Percentiles rank a stretch among this genome's conserved stretches.
These are phyloP conservation scores for Cucurbita pepo DNA, from an alignment of 306 rosid species.

Conservation along the genomic window DNA sequence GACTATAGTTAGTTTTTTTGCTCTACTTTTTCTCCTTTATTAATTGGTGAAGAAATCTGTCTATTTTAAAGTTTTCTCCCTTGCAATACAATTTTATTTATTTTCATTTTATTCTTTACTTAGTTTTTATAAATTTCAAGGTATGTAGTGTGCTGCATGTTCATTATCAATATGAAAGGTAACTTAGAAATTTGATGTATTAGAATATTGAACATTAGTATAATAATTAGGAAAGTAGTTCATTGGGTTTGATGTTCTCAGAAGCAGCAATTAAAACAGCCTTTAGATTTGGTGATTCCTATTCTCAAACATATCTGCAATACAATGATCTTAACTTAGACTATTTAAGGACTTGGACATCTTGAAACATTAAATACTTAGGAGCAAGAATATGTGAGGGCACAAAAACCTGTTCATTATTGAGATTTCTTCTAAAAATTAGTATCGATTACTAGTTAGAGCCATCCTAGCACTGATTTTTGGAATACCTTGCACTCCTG, in stretches of 20 bases:
- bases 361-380: not conserved
- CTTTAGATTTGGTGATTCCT: not conserved
- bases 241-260: not conserved
- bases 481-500: not conserved
- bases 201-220: not conserved
- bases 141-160: not conserved
- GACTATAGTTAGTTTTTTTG: not conserved
- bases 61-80: not conserved
- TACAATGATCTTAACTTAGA: not conserved
- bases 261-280: not conserved
- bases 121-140: not conserved
- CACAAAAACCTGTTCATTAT: not conserved
- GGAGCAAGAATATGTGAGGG: not conserved
- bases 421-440: not conserved
- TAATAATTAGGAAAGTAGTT: not conserved
- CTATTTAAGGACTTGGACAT: not conserved
- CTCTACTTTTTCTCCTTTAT: not conserved
- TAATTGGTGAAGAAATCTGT: not conserved
- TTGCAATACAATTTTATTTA: not conserved
- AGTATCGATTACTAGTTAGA: not conserved
- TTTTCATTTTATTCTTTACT: not conserved
- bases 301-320: not conserved
- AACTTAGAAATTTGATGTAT: not conserved
- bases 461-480: not conserved
- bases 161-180: not conserved